These are phyloP conservation scores for Kluyveromyces marxianus DNA, from an alignment of 1,139 yeast genomes.

Conservation along the genomic window DNA sequence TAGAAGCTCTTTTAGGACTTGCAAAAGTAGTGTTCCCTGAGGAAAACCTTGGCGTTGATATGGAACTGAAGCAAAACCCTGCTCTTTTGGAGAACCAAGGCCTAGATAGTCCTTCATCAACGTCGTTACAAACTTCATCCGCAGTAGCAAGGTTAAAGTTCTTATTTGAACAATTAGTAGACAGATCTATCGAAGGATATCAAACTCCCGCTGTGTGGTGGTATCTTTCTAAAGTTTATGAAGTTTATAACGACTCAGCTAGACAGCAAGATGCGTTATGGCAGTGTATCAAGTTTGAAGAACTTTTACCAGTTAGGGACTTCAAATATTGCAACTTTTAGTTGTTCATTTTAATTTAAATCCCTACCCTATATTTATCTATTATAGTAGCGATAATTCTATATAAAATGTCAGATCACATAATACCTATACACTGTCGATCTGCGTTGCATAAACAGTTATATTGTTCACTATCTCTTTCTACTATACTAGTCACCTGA, in stretches of 20 bases:
- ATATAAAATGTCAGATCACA: too few species aligned
- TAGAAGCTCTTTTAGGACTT: slow-evolving; percentile 60
- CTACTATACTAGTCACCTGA: background rate
- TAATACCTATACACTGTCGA: background rate
- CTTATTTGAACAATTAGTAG: slow-evolving; percentile 52
- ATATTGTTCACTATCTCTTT: background rate
- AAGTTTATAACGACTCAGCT: slow-evolving; percentile 48
- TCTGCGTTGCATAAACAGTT: background rate
- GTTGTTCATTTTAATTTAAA: background rate
- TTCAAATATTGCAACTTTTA: slow-evolving; percentile 26
- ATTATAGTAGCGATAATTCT: background rate
- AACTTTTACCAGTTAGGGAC: slow-evolving; percentile 54
- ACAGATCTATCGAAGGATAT: slow-evolving; percentile 41
- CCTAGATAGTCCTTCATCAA: background rate
- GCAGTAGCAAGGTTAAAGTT: slow-evolving; percentile 60
- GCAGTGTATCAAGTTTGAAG: slow-evolving; percentile 64
- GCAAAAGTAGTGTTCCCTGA: slow-evolving; percentile 44
- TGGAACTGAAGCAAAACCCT: slow-evolving; percentile 12
- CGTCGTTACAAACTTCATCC: slow-evolving; percentile 33
- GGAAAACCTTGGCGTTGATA: slow-evolving; percentile 11
- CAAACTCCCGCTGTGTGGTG: slow-evolving; percentile 68
- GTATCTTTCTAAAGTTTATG: slow-evolving; percentile 59
- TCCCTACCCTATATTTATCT: background rate
- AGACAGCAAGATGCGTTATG: slow-evolving; percentile 51
- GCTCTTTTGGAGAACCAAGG: slow-evolving; percentile 5